Percentiles rank a stretch among this genome's conserved stretches.
These are phyloP conservation scores for Gossypium australe DNA, from an alignment of 345 rosid species.

Conservation along the genomic window DNA sequence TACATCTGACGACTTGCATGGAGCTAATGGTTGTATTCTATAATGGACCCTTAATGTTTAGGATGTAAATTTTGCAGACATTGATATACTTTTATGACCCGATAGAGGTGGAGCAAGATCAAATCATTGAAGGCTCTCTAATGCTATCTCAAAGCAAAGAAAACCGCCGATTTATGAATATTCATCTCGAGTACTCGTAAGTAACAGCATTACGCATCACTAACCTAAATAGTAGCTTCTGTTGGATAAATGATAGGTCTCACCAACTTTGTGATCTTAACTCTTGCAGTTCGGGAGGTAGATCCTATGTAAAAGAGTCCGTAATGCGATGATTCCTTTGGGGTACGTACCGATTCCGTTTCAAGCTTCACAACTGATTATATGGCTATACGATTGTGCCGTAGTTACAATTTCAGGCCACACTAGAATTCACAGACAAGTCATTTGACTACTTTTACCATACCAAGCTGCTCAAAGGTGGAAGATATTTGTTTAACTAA, in stretches of 20 bases:
- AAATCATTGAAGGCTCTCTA: constrained; percentile 73
- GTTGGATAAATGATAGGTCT: constrained; percentile 7
- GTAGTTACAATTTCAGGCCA: not conserved
- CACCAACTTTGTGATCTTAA: not conserved
- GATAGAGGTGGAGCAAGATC: constrained; percentile 85
- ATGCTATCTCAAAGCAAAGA: constrained; percentile 86
- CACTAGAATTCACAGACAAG: not conserved
- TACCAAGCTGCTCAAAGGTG: not conserved
- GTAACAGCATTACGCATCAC: constrained; percentile 21
- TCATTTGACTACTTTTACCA: constrained; percentile 7
- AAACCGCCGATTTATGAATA: constrained; percentile 89
- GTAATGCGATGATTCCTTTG: constrained; percentile 54
- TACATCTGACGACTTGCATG: not conserved
- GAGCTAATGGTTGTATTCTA: not conserved
- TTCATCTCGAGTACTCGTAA: constrained; percentile 84
- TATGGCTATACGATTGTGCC: constrained; percentile 1
- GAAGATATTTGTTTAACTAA: constrained; percentile 8
- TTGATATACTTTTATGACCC: constrained; percentile 94
- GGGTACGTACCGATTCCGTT: not conserved
- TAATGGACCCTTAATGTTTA: not conserved
- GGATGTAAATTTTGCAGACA: constrained; percentile 48
- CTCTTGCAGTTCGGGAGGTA: constrained; percentile 72
- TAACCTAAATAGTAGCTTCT: not conserved
- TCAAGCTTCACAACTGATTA: constrained; percentile 7
- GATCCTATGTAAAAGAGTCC: constrained; percentile 83